Evolutionary conservation across 495 filamentous ascomycete genomes (phyloP).

Genomic region (Rostrohypoxylon terebratum): DNA sequence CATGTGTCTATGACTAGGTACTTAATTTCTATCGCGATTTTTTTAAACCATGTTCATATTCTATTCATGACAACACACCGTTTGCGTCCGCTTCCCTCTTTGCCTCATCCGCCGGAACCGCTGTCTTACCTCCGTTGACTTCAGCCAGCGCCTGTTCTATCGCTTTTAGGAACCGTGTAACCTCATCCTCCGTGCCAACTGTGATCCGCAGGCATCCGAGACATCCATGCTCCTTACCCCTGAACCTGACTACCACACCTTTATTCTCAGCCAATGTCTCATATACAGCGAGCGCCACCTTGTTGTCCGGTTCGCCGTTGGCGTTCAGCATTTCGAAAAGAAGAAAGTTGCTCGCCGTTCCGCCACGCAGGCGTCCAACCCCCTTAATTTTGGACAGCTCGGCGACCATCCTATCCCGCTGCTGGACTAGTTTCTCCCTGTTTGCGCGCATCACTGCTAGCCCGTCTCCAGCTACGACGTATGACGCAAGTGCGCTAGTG

Average conservation of each 20-base stretch:
- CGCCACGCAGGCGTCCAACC: conserved; percentile 84
- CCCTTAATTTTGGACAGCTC: conserved; percentile 82
- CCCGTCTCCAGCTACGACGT: conserved; percentile 73
- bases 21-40: conserved; percentile 5
- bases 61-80: conserved; percentile 49
- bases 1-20: conserved; percentile 1
- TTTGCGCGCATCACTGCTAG: conserved; percentile 77
- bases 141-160: conserved; percentile 70
- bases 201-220: conserved; percentile 90
- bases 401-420: conserved; percentile 77
- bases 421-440: conserved; percentile 72
- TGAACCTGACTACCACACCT: conserved; percentile 92
- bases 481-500: conserved; percentile 81
- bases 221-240: conserved; percentile 92
- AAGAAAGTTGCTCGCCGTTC: conserved; percentile 85
- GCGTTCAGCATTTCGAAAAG: conserved; percentile 85
- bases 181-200: conserved; percentile 89
- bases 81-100: conserved; percentile 51
- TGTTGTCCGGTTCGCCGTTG: conserved; percentile 80
- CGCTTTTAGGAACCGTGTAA: conserved; percentile 78
- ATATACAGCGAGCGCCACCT: conserved; percentile 80
- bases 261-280: conserved; percentile 85
- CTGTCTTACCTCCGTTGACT: conserved; percentile 52
- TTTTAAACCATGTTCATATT: not conserved
- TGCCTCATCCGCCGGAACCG: conserved; percentile 47